Base-by-base conservation (phyloP, 129 eudicot genomes). In the Kitagawia praeruptora region DNA sequence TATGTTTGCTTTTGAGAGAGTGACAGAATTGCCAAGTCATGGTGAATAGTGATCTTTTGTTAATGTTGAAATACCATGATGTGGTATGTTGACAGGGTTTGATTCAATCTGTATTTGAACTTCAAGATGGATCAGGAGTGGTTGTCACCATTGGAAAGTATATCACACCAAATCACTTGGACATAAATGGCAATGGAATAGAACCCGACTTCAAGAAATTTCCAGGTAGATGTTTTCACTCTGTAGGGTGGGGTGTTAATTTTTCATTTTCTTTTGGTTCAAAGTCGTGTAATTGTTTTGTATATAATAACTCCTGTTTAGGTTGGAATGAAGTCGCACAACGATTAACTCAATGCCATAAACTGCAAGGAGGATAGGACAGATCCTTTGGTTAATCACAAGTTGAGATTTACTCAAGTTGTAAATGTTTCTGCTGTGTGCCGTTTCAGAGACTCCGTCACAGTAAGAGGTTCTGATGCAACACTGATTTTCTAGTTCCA, bases 101-200 rank as follows among this genome's bases (percentile, higher is more conserved):
- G 78, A 94, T 94, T 78, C 98, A 91, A 77, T 94, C 98, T 5
- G 97, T 91, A 18, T 94, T 89, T 81, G 98, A 94, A 85, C 98
- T 94, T 48, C 90, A 82, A 77, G 98, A 94, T 87, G 98, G 98
- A 79, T 94, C 98, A n/a, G 98, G 98, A 3, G 88, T 94, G 73
- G 98, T 88, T 77, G 96, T 94, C 53, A 94, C 98, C 49, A 87
- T 94, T 31, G 98, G 97, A 78, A 94, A 94, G 87, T 94, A 94
- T 73, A 97, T 91, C 47, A 88, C 98, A 31, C 98, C 98, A 64
- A 86, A 90, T 76, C 98, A 90, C 82, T 75, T 85, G 86, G 97
- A 94, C 86, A 94, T 94, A 79, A 91, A 94, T 64, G 98, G 97
- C 53, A 91, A 94, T 75, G 98, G 98, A 44, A 77, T 94, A 53